These are phyloP conservation scores for Pichia pseudocactophila DNA, from an alignment of 805 yeast species.

Conservation along the genomic window DNA sequence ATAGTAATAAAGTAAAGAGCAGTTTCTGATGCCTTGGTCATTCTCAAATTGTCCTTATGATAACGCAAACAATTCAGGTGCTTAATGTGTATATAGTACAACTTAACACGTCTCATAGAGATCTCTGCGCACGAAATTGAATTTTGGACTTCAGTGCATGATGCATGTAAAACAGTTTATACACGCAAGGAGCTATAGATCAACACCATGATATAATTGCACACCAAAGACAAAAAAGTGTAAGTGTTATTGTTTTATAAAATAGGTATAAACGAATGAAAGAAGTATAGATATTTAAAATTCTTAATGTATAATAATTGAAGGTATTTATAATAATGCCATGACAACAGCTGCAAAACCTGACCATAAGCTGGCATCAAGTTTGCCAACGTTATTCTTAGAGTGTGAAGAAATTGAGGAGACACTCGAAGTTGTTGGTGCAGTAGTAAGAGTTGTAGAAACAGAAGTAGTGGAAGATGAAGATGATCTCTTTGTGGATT, in stretches of 20 bases:
- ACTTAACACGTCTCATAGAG: not conserved
- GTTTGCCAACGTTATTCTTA: slow-evolving; percentile 21
- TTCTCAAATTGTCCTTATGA: slow-evolving; percentile 23
- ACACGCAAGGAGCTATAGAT: too few relatives aligned
- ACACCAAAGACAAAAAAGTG: too few relatives aligned
- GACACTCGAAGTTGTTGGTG: slow-evolving; percentile 16
- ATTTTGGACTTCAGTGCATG: too few relatives aligned
- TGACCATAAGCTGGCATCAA: slow-evolving; percentile 17
- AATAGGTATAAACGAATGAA: too few relatives aligned
- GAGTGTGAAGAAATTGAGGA: slow-evolving; percentile 14
- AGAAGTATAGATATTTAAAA: too few relatives aligned
- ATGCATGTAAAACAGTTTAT: too few relatives aligned
- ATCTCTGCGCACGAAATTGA: not conserved
- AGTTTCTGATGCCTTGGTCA: slow-evolving; percentile 66
- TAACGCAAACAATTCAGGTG: too few relatives aligned
- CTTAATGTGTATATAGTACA: too few relatives aligned
- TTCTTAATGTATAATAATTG: too few relatives aligned
- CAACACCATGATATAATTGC: too few relatives aligned
- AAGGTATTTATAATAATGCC: slow-evolving; percentile 27
- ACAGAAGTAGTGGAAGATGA: slow-evolving; percentile 8
- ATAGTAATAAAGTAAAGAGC: slow-evolving; percentile 35
- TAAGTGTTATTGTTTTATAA: too few relatives aligned
- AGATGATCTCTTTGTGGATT: slow-evolving; percentile 6
- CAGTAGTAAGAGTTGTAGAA: slow-evolving; percentile 13
- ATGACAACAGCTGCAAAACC: slow-evolving; percentile 29